Conservation (phyloP, 257 asterid species). For the Ilex asprella region DNA sequence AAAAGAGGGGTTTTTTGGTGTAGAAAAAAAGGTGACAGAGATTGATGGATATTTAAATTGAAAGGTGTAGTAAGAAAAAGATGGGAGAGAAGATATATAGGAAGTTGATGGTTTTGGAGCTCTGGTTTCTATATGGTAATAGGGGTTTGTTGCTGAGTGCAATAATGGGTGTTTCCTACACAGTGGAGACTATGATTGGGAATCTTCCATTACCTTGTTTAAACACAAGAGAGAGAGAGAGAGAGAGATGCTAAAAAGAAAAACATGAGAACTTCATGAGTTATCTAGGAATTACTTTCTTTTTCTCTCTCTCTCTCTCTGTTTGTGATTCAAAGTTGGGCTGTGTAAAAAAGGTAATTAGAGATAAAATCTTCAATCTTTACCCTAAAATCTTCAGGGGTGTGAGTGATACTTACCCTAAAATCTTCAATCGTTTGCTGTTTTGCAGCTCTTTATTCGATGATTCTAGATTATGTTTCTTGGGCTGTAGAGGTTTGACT, state of each 20-base stretch:
- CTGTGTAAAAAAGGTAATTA: constrained; percentile 7
- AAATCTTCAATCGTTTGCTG: not conserved
- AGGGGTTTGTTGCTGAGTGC: constrained; percentile 62
- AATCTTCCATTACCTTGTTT: constrained; percentile 51
- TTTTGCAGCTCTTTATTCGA: constrained; percentile 25
- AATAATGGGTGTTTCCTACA: constrained; percentile 51
- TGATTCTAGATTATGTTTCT: constrained; percentile 27
- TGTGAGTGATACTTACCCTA: too few relatives aligned
- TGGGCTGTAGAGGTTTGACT: constrained; percentile 45
- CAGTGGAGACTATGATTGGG: constrained; percentile 83
- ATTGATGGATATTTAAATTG: constrained; percentile 26
- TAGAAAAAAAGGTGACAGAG: constrained; percentile 22
- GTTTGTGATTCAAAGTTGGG: too few relatives aligned
- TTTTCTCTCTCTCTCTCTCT: too few relatives aligned
- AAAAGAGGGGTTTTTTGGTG: not conserved
- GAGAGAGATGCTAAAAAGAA: not conserved
- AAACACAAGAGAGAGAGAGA: constrained; percentile 11
- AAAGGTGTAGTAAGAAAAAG: not conserved
- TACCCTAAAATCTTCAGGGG: not conserved
- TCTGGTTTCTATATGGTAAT: constrained; percentile 32
- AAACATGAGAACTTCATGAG: constrained; percentile 13
- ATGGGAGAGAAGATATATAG: constrained; percentile 7
- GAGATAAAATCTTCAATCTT: constrained; percentile 8
- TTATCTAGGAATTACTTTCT: not conserved
- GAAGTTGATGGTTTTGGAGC: constrained; percentile 16